Evolutionary conservation across 1,284 basidiomycete genomes (phyloP).

Genomic region (Moniliophthora roreri): DNA sequence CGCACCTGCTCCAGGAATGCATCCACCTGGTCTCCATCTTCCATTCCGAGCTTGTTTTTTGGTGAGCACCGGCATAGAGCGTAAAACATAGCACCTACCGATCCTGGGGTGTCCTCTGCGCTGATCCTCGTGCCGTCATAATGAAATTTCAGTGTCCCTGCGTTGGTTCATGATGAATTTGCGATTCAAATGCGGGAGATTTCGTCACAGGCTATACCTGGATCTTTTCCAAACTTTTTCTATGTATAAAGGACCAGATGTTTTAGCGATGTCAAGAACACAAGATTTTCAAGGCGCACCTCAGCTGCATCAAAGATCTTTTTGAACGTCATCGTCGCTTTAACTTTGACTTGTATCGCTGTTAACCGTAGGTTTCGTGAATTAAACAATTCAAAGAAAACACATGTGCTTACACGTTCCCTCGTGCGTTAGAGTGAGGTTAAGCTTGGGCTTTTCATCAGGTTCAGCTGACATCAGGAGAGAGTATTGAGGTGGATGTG

Average conservation of each 20-base stretch:
- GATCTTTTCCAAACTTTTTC: slow-evolving; percentile 59
- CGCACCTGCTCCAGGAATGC: slow-evolving; percentile 52
- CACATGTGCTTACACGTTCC: slow-evolving; percentile 37
- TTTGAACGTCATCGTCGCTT: slow-evolving; percentile 56
- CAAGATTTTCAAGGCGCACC: slow-evolving; percentile 35
- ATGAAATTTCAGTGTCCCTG: slow-evolving; percentile 59
- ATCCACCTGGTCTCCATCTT: slow-evolving; percentile 57
- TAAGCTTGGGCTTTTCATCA: slow-evolving; percentile 71
- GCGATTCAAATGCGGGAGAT: background rate
- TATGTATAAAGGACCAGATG: slow-evolving; percentile 22
- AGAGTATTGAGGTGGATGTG: background rate
- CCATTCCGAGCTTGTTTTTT: slow-evolving; percentile 45
- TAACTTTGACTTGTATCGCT: slow-evolving; percentile 70
- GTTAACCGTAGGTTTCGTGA: slow-evolving; percentile 3
- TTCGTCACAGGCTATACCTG: slow-evolving; percentile 36
- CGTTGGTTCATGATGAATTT: background rate
- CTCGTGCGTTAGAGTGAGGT: slow-evolving; percentile 52
- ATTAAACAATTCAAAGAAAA: background rate
- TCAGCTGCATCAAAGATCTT: slow-evolving; percentile 69
- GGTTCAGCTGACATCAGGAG: slow-evolving; percentile 48
- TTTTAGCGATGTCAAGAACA: slow-evolving; percentile 2
- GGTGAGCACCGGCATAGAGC: background rate
- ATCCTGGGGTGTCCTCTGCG: slow-evolving; percentile 49
- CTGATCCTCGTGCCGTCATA: slow-evolving; percentile 51
- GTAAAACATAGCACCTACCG: slow-evolving; percentile 34